Percentiles rank a stretch among this genome's conserved stretches.
These are phyloP conservation scores for Ceratocystis colombiana DNA, from an alignment of 2,329 filamentous ascomycete species.

Conservation along the genomic window DNA sequence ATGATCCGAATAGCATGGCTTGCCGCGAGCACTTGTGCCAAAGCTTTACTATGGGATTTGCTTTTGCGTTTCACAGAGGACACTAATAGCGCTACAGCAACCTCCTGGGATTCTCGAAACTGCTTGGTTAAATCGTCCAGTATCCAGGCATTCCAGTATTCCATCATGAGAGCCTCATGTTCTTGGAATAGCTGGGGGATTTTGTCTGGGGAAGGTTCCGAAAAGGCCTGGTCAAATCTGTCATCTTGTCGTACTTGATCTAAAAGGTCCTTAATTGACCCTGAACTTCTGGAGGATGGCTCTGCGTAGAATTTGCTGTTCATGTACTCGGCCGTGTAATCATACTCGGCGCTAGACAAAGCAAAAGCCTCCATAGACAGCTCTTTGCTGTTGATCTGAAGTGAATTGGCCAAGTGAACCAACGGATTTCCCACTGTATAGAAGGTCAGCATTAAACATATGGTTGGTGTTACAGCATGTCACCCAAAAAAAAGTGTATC, in stretches of 20 bases:
- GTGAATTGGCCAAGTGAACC: slow-evolving; percentile 93
- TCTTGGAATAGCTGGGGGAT: slow-evolving; percentile 54
- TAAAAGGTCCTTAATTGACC: slow-evolving; percentile 60
- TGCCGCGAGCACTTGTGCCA: slow-evolving; percentile 71
- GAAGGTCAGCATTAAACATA: slow-evolving; percentile 18
- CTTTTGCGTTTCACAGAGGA: slow-evolving; percentile 47
- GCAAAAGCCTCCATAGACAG: slow-evolving; percentile 80
- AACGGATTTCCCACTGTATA: slow-evolving; percentile 69
- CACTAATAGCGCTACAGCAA: slow-evolving; percentile 52
- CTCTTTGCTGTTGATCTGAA: slow-evolving; percentile 75
- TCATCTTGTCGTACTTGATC: slow-evolving; percentile 57
- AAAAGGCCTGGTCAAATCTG: slow-evolving; percentile 58
- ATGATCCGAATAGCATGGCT: slow-evolving; percentile 83
- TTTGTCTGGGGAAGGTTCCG: slow-evolving; percentile 49
- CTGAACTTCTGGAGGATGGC: slow-evolving; percentile 48
- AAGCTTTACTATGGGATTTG: slow-evolving; percentile 69
- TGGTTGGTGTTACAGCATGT: background rate
- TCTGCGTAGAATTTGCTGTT: slow-evolving; percentile 63
- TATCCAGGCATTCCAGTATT: slow-evolving; percentile 87
- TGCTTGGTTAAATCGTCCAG: slow-evolving; percentile 54
- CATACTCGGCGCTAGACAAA: slow-evolving; percentile 50
- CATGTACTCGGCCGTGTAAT: slow-evolving; percentile 54
- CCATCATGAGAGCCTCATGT: slow-evolving; percentile 59
- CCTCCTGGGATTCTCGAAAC: slow-evolving; percentile 61
- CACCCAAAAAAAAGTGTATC: too few species aligned